A percentile compares a stretch with the other conserved stretches of the same genome.
These are phyloP conservation scores for Ophiocordyceps robertsii DNA, from an alignment of 2,329 filamentous ascomycete genomes.

Conservation along the genomic window DNA sequence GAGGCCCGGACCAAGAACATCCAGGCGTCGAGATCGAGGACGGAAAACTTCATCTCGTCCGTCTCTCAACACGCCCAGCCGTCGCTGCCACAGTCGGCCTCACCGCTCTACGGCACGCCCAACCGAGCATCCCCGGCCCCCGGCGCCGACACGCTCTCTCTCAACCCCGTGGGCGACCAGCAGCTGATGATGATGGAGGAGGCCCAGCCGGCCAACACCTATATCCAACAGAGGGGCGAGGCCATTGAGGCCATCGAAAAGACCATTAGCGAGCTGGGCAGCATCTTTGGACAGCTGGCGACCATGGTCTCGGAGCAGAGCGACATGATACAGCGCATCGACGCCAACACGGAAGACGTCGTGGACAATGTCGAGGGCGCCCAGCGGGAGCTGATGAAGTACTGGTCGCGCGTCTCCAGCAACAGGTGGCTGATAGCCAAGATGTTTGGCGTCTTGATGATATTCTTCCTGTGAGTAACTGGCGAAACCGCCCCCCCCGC, in stretches of 20 bases:
- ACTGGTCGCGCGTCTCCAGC: constrained; percentile 86
- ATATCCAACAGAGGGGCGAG: constrained; percentile 87
- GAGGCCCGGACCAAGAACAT: constrained; percentile 97
- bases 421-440: constrained; percentile 92
- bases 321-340: constrained; percentile 94
- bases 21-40: constrained; percentile 79
- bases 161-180: constrained; percentile 71
- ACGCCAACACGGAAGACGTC: constrained; percentile 94
- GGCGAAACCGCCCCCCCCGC: background rate
- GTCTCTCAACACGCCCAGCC: constrained; percentile 66
- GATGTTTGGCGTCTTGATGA: constrained; percentile 75
- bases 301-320: constrained; percentile 96
- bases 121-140: constrained; percentile 52
- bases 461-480: constrained; percentile 58
- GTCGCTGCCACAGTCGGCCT: constrained; percentile 60
- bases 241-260: constrained; percentile 95
- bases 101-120: constrained; percentile 75
- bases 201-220: constrained; percentile 70
- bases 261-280: constrained; percentile 82
- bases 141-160: constrained; percentile 61
- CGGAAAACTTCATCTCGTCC: constrained; percentile 91
- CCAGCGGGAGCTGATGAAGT: constrained; percentile 88
- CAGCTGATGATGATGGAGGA: constrained; percentile 90
- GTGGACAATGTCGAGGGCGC: constrained; percentile 98
- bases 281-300: constrained; percentile 85